A percentile compares a stretch with the other conserved stretches of the same genome.
These are phyloP conservation scores for Paragyromitra xinjiangensis DNA, from an alignment of 495 filamentous ascomycete species.

Conservation along the genomic window DNA sequence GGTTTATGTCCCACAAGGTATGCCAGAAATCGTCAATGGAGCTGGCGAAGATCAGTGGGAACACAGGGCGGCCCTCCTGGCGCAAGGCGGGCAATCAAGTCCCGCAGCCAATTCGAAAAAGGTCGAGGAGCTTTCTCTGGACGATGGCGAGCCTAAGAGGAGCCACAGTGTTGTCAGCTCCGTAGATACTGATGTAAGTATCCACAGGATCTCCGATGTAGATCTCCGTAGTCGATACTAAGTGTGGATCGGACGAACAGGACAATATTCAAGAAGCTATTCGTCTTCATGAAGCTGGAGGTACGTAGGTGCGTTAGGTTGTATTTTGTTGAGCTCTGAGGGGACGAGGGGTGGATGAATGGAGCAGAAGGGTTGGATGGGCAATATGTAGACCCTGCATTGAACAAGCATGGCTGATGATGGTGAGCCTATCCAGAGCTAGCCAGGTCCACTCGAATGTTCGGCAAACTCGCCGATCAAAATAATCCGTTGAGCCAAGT, in stretches of 20 bases:
- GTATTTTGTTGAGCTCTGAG: slow-evolving; percentile 19
- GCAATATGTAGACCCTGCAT: slow-evolving; percentile 28
- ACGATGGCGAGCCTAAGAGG: slow-evolving; percentile 20
- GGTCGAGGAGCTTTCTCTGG: neutral
- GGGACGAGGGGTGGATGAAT: slow-evolving; percentile 5
- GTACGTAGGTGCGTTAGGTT: slow-evolving; percentile 60
- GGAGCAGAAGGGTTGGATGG: slow-evolving; percentile 18
- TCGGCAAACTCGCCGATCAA: slow-evolving; percentile 85
- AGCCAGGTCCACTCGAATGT: slow-evolving; percentile 77
- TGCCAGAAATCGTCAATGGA: slow-evolving; percentile 73
- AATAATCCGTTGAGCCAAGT: slow-evolving; percentile 94
- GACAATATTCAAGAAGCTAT: slow-evolving; percentile 96
- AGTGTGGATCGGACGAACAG: slow-evolving; percentile 60
- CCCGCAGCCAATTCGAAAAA: slow-evolving; percentile 1
- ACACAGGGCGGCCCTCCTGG: slow-evolving; percentile 51
- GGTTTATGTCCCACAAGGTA: slow-evolving; percentile 76
- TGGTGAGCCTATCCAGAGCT: slow-evolving; percentile 46
- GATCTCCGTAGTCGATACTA: slow-evolving; percentile 28
- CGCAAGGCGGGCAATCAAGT: slow-evolving; percentile 36
- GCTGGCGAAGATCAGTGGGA: slow-evolving; percentile 61
- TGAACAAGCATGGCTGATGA: slow-evolving; percentile 36
- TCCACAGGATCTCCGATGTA: slow-evolving; percentile 15
- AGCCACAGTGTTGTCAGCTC: slow-evolving; percentile 37
- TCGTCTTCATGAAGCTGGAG: slow-evolving; percentile 84
- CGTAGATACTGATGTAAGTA: slow-evolving; percentile 45